phyloP scores from a whole-genome alignment of 441 rosid genomes.

The Eutrema salsugineum region DNA sequence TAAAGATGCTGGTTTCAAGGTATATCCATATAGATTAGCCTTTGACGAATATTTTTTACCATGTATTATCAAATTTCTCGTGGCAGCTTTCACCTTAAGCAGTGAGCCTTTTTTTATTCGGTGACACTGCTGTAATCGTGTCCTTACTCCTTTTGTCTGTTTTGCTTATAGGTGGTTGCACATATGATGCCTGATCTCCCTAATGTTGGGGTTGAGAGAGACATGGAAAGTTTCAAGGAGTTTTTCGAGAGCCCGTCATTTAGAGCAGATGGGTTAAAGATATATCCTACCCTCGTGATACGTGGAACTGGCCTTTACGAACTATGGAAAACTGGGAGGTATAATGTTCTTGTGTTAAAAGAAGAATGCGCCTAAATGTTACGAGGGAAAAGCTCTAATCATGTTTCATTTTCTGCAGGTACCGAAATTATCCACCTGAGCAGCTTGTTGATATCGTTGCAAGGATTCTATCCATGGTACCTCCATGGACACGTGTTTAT shows the following conservation, averaged over 20 bases:
- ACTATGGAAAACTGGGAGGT: slow-evolving; percentile 99
- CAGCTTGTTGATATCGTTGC: slow-evolving; percentile 98
- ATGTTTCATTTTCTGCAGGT: slow-evolving; percentile 40
- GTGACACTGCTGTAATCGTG: not conserved
- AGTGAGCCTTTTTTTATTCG: not conserved
- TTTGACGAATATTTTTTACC: not conserved
- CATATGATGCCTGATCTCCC: slow-evolving; percentile 99
- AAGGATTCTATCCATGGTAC: slow-evolving; percentile 97
- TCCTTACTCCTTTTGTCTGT: not conserved
- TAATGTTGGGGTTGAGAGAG: slow-evolving; percentile 98
- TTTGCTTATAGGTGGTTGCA: slow-evolving; percentile 78
- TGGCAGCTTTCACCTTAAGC: slow-evolving; percentile 13
- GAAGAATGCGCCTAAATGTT: not conserved
- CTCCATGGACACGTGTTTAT: slow-evolving; percentile 99
- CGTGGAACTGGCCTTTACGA: slow-evolving; percentile 99
- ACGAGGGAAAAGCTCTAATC: slow-evolving; percentile 4
- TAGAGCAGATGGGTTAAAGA: slow-evolving; percentile 98
- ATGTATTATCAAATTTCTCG: not conserved
- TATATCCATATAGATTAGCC: slow-evolving; percentile 19
- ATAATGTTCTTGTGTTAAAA: not conserved
- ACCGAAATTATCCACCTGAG: slow-evolving; percentile 96
- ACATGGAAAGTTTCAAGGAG: slow-evolving; percentile 93
- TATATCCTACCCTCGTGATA: slow-evolving; percentile 97
- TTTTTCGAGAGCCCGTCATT: slow-evolving; percentile 95
- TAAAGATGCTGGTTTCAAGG: slow-evolving; percentile 99